Base-by-base conservation (phyloP, 2,329 filamentous ascomycete species). In the Claviceps sp. region DNA sequence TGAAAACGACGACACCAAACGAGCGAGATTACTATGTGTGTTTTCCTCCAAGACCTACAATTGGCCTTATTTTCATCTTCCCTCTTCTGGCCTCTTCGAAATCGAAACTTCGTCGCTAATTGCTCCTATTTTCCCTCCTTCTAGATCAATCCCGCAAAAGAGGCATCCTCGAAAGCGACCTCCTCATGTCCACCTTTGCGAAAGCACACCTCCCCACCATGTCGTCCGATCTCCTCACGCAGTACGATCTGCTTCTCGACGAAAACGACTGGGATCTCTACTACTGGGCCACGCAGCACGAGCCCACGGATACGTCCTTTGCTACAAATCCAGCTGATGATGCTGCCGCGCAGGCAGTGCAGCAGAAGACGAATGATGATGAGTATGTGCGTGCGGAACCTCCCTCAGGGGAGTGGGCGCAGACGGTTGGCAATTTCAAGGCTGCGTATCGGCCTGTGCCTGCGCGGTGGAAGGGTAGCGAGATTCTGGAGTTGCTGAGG, bases 211-310 rank as follows among this genome's bases (percentile, higher is more conserved):
- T 98, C 22, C 73, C 76, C 44, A 72, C 72, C 55, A 95, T 98
- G 87, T 79, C 78, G 1, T 68, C 73, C 5, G 69, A 75, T 49
- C 86, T 94, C 64, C 82, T 97, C 60, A 70, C 79, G 60, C 81
- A 95, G 69, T 97, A 93, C 73, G 91, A 97, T 67, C 73, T 78
- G 30, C 94, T 98, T 74, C 82, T 98, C 52, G 93, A 98, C 69
- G 93, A 98, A 72, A 98, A 98, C 70, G 93, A 98, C 73, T 98
- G 93, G 93, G 93, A 98, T 67, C 96, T 98, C 56, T 98, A 98
- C 76, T 98, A 98, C 77, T 98, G 93, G 93, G 88, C 87, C 3
- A 98, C 93, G 16, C 93, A 98, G 69, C 82, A 88, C 60, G 67
- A 68, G 57, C 59, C 81, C 37, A 67, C 73, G 48, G 66, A 67